Base-by-base conservation (phyloP, 2,329 filamentous ascomycete genomes). In the Phoma sp. region DNA sequence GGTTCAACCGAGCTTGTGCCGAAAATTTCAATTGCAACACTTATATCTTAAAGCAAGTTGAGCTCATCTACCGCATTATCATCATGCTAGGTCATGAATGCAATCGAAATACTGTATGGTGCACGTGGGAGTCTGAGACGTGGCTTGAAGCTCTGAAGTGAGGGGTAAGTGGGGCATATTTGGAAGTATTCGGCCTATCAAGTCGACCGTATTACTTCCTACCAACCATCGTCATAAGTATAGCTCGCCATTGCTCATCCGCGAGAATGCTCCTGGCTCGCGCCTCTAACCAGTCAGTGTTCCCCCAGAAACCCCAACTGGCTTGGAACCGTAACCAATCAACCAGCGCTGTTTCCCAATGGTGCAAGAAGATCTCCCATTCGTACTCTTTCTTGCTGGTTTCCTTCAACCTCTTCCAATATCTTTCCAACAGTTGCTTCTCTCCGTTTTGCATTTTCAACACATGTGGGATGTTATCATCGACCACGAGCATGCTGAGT, bases 291-390 rank as follows among this genome's bases (percentile, higher is more conserved):
- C 71, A 74, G 34, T 68, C 65, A 0, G 69, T 73, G 17, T 74
- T 72, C 1, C 71, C 71, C 71, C 71, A 74, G 30, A 74, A 73
- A 1, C 71, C 71, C 71, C 71, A 74, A 18, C 73, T 72, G 2
- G 74, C 74, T 43, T 77, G 76, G 33, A 77, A 77, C 4, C 76
- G 57, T 26, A 86, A 79, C 87, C 87, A 90, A 64, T 90, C 87
- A 0, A 89, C 85, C 3, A 89, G 68, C 0, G 87, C 87, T 3
- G 81, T 82, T 68, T 90, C 85, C 86, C 87, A 89, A 60, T 90
- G 86, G 17, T 80, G 71, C 5, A 80, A 66, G 14, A 89, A 83
- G 0, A 74, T 64, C 0, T 79, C 73, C 82, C 84, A 87, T 0
- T 77, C 72, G 48, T 89, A 89, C 1, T 68, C 60, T 30, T 67